A percentile compares a stretch with the other conserved stretches of the same genome.
Conservation (phyloP, 129 eudicot genomes). For the Flaveria trinervia region DNA sequence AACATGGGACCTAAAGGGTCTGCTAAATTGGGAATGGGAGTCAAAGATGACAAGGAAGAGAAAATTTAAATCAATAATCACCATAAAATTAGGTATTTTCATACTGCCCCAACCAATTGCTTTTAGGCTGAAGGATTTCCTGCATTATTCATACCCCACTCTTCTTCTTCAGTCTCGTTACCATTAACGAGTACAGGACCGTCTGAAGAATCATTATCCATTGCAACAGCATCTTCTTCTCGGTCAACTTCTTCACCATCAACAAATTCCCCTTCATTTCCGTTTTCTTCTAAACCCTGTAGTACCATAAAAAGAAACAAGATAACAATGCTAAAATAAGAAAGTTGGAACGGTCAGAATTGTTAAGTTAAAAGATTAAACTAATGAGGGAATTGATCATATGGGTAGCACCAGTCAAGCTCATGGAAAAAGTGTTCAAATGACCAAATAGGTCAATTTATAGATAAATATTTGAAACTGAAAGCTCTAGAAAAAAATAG, state of each 20-base stretch:
- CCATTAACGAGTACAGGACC: constrained; percentile 92
- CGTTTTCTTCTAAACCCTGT: constrained; percentile 54
- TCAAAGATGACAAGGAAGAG: constrained; percentile 52
- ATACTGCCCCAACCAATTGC: constrained; percentile 95
- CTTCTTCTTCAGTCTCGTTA: constrained; percentile 81
- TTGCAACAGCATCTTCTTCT: constrained; percentile 51
- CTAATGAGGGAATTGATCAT: not conserved
- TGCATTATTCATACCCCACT: constrained; percentile 99
- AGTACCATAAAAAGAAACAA: not conserved
- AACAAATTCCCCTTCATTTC: constrained; percentile 50
- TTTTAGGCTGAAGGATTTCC: constrained; percentile 94
- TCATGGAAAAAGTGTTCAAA: too few relatives aligned
- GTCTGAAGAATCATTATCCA: constrained; percentile 93
- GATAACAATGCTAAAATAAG: not conserved
- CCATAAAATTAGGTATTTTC: constrained; percentile 72
- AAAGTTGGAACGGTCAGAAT: not conserved
- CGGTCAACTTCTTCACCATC: constrained; percentile 42
- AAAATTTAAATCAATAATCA: constrained; percentile 71
- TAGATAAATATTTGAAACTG: too few relatives aligned
- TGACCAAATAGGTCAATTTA: not conserved
- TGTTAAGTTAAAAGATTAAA: not conserved
- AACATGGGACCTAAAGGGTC: constrained; percentile 34
- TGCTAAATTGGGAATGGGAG: constrained; percentile 31
- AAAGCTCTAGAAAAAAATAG: too few relatives aligned
- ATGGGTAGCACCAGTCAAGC: too few relatives aligned